A percentile compares a stretch with the other conserved stretches of the same genome.
phyloP scores from a whole-genome alignment of 352 stramenopile species.

The Pythium aphanidermatum region DNA sequence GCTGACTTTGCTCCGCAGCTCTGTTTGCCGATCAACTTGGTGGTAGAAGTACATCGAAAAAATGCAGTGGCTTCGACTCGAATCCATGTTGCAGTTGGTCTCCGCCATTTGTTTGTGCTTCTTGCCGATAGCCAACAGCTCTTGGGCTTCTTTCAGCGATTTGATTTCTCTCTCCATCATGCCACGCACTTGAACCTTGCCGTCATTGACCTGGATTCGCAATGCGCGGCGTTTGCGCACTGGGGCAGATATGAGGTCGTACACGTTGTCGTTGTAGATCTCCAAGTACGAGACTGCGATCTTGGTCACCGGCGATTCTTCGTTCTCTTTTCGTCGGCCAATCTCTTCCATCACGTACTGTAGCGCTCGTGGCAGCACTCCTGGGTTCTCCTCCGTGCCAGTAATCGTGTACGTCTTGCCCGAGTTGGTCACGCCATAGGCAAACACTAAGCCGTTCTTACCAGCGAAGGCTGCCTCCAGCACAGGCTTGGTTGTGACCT shows the following conservation, averaged over 20 bases:
- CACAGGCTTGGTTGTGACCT: slow-evolving; percentile 84
- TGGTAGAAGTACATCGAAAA: slow-evolving; percentile 83
- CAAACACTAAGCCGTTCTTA: slow-evolving; percentile 92
- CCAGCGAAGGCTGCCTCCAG: slow-evolving; percentile 85
- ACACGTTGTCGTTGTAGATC: slow-evolving; percentile 99
- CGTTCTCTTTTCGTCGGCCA: slow-evolving; percentile 36
- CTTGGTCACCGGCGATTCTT: slow-evolving; percentile 29
- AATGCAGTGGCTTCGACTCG: slow-evolving; percentile 88
- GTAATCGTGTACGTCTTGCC: slow-evolving; percentile 99
- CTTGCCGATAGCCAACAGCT: slow-evolving; percentile 60
- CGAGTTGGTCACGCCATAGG: slow-evolving; percentile 98
- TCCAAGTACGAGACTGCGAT: slow-evolving; percentile 94
- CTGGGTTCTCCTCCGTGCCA: slow-evolving; percentile 69
- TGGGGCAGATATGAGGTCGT: slow-evolving; percentile 87
- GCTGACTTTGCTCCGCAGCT: slow-evolving; percentile 53
- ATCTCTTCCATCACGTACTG: slow-evolving; percentile 63
- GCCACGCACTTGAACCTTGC: slow-evolving; percentile 84
- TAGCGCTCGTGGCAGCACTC: slow-evolving; percentile 81
- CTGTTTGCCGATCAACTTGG: slow-evolving; percentile 22
- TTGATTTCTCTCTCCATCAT: slow-evolving; percentile 62
- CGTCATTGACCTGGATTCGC: slow-evolving; percentile 78
- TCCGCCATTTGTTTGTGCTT: slow-evolving; percentile 81
- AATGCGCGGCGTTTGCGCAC: slow-evolving; percentile 53
- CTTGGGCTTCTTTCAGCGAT: slow-evolving; percentile 58
- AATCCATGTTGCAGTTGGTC: slow-evolving; percentile 87